Evolutionary conservation across 805 yeast species (phyloP).

Genomic region (Saccharomycopsis sp.): DNA sequence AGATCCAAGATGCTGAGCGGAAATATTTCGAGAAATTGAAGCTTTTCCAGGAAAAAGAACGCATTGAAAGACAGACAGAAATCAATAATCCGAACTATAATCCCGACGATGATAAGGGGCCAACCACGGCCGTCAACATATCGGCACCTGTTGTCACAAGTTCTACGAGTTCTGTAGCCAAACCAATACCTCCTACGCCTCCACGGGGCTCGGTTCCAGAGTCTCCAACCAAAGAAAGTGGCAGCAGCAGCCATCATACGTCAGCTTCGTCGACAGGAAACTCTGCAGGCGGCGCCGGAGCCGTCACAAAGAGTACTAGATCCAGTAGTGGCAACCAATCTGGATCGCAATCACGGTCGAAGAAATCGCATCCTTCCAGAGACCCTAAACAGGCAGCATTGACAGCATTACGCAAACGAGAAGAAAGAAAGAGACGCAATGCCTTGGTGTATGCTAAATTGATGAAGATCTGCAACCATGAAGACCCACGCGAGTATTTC

Average conservation of each 20-base stretch:
- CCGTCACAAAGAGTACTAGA: conserved; percentile 34
- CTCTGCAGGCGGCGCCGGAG: conserved; percentile 23
- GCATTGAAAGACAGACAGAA: conserved; percentile 1
- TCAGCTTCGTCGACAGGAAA: conserved; percentile 7
- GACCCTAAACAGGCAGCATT: conserved; percentile 43
- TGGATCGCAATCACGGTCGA: conserved; percentile 18
- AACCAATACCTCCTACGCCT: conserved; percentile 2
- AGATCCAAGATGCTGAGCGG: conserved; percentile 9
- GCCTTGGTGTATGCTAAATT: conserved; percentile 66
- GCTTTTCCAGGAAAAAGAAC: conserved; percentile 4
- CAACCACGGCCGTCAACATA: conserved; percentile 22
- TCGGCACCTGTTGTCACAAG: conserved; percentile 26
- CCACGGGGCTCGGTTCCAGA: background rate
- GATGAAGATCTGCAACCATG: conserved; percentile 70
- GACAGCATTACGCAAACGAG: conserved; percentile 62
- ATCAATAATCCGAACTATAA: conserved; percentile 1
- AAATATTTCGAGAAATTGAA: conserved; percentile 17
- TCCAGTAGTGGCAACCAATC: conserved; percentile 40
- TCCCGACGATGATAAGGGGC: conserved; percentile 13
- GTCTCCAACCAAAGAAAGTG: conserved; percentile 7
- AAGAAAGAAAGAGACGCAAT: conserved; percentile 67
- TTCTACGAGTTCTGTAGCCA: background rate
- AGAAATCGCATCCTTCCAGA: conserved; percentile 24
- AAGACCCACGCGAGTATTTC: conserved; percentile 74
- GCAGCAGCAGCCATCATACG: background rate